Base-by-base conservation (phyloP, 495 filamentous ascomycete genomes). In the Platismatia glauca region DNA sequence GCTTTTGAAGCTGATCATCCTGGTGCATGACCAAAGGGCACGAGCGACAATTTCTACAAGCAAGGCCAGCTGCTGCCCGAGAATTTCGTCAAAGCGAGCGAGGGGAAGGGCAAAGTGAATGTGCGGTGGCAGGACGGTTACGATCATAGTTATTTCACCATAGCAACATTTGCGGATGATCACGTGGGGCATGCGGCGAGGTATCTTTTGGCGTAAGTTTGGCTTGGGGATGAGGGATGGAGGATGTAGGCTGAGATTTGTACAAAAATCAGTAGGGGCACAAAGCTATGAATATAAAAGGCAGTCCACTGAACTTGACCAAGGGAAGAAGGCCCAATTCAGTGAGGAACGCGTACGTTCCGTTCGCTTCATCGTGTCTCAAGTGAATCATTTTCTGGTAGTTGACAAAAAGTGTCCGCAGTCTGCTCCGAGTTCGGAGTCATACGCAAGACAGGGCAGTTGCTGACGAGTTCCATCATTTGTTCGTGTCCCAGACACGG, bases 101-200 rank as follows among this genome's bases (percentile, higher is more conserved):
- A 85, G 71, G 90, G 88, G 0, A 79, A 89, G 50, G 82, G 84
- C 44, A 81, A 87, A 31, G 72, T 91, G 62, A 81, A 82, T 55
- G 71, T 97, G 64, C 79, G 94, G 69, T 94, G 92, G 78, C 93
- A 96, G 76, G 70, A 90, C 71, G 91, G 84, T 58, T 98, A 98
- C 71, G 95, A 98, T 74, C 94, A 97, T 73, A 95, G 90, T 59
- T 98, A 98, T 73, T 97, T 82, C 74, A 95, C 94, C 69, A 93
- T 98, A 77, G 84, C 93, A 35, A 83, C 79, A 15, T 98, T 98
- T 75, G 81, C 88, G 56, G 86, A 87, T 67, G 92, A 97, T 66
- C 94, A 98, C 79, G 80, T 98, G 58, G 84, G 87, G 59, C 90
- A 94, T 73, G 90, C 91, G 60, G 92, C 94, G 44, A 94, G 90